These are phyloP conservation scores for Halophytophthora batemanensis DNA, from an alignment of 352 stramenopile species.

Conservation along the genomic window DNA sequence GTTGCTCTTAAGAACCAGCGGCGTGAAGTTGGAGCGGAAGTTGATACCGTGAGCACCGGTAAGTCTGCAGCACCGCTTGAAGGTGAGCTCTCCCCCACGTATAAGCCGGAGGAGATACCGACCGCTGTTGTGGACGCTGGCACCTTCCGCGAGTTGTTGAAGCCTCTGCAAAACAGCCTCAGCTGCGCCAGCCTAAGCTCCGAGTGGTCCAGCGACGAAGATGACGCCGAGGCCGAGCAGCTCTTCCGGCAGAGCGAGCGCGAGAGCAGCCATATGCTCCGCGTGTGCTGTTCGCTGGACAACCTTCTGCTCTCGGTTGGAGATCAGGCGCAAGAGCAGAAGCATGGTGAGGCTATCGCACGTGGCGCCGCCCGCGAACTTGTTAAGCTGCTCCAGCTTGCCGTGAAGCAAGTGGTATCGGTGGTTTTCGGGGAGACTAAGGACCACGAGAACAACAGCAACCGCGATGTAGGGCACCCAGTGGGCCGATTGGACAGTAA, in stretches of 20 bases:
- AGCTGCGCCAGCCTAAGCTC: constrained; percentile 35
- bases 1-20: constrained; percentile 30
- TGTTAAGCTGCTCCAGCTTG: constrained; percentile 43
- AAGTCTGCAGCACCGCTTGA: background rate
- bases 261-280: constrained; percentile 51
- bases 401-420: constrained; percentile 38
- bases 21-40: constrained; percentile 18
- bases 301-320: constrained; percentile 58
- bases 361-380: constrained; percentile 42
- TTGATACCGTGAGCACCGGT: constrained; percentile 10
- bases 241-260: constrained; percentile 40
- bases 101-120: background rate
- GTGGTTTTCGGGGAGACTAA: constrained; percentile 17
- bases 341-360: constrained; percentile 40
- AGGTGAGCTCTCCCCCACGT: background rate
- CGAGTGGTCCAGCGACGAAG: constrained; percentile 33
- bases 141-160: constrained; percentile 48
- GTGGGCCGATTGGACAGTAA: constrained; percentile 11
- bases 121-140: constrained; percentile 3
- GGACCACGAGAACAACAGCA: constrained; percentile 4
- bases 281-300: constrained; percentile 65
- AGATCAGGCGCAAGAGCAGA: constrained; percentile 46
- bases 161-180: constrained; percentile 56
- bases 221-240: constrained; percentile 30
- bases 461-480: background rate